Evolutionary conservation across 257 asterid species (phyloP).

Genomic region (Cordia subcordata): DNA sequence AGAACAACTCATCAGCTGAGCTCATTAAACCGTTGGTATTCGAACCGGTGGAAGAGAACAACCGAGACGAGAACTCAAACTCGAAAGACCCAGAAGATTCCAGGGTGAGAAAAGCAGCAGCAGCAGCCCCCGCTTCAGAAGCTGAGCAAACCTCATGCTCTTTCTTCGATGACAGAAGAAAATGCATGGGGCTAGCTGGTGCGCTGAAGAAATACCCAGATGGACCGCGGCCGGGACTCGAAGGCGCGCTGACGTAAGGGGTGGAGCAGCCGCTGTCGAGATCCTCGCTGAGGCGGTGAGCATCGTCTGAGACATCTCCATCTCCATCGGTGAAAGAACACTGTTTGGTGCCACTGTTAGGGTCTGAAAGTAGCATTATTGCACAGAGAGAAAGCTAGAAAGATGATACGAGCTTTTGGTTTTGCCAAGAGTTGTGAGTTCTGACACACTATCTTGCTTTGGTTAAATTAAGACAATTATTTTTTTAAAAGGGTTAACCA

Average conservation of each 20-base stretch:
- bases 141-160: constrained; percentile 2
- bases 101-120: neutral
- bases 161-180: constrained; percentile 31
- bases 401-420: constrained; percentile 2
- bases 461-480: constrained; percentile 5
- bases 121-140: constrained; percentile 5
- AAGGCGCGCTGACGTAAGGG: constrained; percentile 91
- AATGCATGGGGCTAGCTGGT: constrained; percentile 89
- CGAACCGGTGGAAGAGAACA: constrained; percentile 29
- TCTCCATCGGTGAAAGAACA: neutral
- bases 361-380: constrained; percentile 29
- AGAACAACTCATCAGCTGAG: constrained; percentile 85
- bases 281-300: constrained; percentile 35
- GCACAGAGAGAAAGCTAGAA: neutral
- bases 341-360: constrained; percentile 11
- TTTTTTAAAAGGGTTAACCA: too few species aligned
- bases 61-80: constrained; percentile 58
- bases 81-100: constrained; percentile 33
- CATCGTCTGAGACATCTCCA: constrained; percentile 1
- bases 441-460: constrained; percentile 1
- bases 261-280: constrained; percentile 79
- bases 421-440: neutral
- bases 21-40: constrained; percentile 52
- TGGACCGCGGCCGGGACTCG: constrained; percentile 68
- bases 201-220: constrained; percentile 81